Base-by-base conservation (phyloP, 345 rosid species). In the Populus alba region DNA sequence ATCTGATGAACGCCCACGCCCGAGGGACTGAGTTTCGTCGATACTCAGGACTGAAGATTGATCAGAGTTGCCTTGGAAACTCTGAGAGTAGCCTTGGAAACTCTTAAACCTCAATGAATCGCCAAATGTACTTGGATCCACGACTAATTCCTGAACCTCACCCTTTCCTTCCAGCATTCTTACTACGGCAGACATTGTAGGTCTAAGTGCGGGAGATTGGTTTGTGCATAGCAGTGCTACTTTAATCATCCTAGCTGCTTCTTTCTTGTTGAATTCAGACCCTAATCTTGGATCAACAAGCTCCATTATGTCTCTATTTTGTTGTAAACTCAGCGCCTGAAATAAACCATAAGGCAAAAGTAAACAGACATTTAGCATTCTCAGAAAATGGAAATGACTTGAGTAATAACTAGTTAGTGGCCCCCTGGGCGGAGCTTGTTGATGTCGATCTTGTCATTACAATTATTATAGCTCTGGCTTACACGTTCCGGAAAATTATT, bases 181-280 rank as follows among this genome's bases (percentile, higher is more conserved):
- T 62, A 85, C 90, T 1, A 85, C 92, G 75, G 85, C 88, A n/a
- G 91, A 89, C n/a, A n/a, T n/a, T n/a, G n/a, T n/a, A n/a, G n/a
- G n/a, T n/a, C n/a, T n/a, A n/a, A n/a, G n/a, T n/a, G n/a, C n/a
- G n/a, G n/a, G n/a, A n/a, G n/a, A 85, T 2, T 86, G 89, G 55
- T 82, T 86, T 2, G 89, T 73, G 76, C 94, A 90, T 66, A 86
- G 62, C 2, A 90, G 81, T 45, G 91, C 88, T 49, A 87, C 81
- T 78, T 85, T 89, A 31, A 90, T 78, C 77, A 88, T 77, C 1
- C 62, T 43, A 61, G 79, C 86, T 22, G 83, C 90, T 80, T 88
- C 91, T 68, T 75, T 77, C 35, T 55, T 70, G 53, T 87, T 41
- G 65, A 85, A 84, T 22, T 85, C 85, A 53, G 87, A 79, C 62